phyloP scores from a whole-genome alignment of 1,284 basidiomycete species.

The Naganishia albida region DNA sequence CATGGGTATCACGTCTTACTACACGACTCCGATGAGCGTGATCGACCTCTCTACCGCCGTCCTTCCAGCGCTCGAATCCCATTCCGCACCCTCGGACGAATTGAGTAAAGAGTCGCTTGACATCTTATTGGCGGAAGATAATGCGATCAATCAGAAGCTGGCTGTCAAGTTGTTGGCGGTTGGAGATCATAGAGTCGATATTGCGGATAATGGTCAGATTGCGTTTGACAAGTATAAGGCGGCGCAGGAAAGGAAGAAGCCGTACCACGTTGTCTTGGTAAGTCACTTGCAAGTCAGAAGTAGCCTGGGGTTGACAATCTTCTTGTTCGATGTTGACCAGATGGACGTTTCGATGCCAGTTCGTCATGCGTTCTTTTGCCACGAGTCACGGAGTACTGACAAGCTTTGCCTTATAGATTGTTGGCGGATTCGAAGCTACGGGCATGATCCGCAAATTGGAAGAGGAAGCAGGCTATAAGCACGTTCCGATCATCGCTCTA shows the following conservation, averaged over 20 bases:
- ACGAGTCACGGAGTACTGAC: neutral
- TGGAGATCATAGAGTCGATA: constrained; percentile 93
- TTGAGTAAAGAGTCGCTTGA: constrained; percentile 64
- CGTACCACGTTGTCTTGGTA: constrained; percentile 84
- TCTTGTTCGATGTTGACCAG: constrained; percentile 54
- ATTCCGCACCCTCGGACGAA: constrained; percentile 78
- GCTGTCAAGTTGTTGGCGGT: constrained; percentile 97
- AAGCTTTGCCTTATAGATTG: constrained; percentile 39
- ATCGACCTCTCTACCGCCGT: constrained; percentile 91
- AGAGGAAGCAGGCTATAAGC: constrained; percentile 66
- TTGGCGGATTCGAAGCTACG: constrained; percentile 60
- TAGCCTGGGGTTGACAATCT: neutral
- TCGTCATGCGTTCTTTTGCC: constrained; percentile 47
- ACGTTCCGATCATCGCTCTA: constrained; percentile 91
- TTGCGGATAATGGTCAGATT: constrained; percentile 91
- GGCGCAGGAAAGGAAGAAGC: constrained; percentile 53
- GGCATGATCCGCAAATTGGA: constrained; percentile 67
- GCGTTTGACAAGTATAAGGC: constrained; percentile 52
- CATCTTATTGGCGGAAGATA: constrained; percentile 78
- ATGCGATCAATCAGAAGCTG: constrained; percentile 88
- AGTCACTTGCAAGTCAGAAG: constrained; percentile 44
- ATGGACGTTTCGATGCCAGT: constrained; percentile 99
- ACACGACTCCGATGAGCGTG: constrained; percentile 80
- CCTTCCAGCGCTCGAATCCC: constrained; percentile 90
- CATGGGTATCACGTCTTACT: constrained; percentile 54